Base-by-base conservation (phyloP, 2,329 filamentous ascomycete species). In the Monilinia fructigena region DNA sequence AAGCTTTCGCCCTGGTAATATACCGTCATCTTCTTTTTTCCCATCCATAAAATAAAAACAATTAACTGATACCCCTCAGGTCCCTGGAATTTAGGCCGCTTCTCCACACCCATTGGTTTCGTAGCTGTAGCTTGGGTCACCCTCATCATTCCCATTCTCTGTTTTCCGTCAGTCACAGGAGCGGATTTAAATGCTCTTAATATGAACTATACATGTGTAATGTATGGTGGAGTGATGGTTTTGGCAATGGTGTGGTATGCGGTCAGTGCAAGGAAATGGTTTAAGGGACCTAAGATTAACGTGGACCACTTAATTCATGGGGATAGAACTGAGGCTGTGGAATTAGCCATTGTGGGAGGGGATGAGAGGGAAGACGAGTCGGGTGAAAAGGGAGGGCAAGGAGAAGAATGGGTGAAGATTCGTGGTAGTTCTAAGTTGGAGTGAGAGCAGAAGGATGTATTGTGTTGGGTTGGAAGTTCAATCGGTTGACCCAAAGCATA, bases 151-250 rank as follows among this genome's bases (percentile, higher is more conserved):
- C 89, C 88, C 0, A 86, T 90, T 52, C 78, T 91, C 55, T 90
- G 87, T 74, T 80, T 91, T 58, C 89, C 88, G 0, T 82, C 81
- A 58, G 79, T 81, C 6, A 85, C 80, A 1, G 87, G 86, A 1
- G 76, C 75, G 0, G 78, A 89, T 71, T 74, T 90, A 62, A 80
- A 82, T 12, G 72, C 70, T 4, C 66, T 74, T 2, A 72, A 78
- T 8, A 90, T 90, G 88, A 90, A 91, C 73, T 91, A 87, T 85
- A 89, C 88, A 1, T 84, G 80, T 70, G 78, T 90, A 31, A 86
- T 89, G 11, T 90, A 88, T 76, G 87, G 86, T 6, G 86, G 79
- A 3, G 84, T 86, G 0, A 89, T 89, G 86, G 67, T 85, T 4
- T 74, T 81, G 3, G 80, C 86, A 5, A 77, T 81, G 3, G 76